Percentiles rank a stretch among this genome's conserved stretches.
These are phyloP conservation scores for Protea cynaroides DNA, from an alignment of 164 flowering plant species.

Conservation along the genomic window DNA sequence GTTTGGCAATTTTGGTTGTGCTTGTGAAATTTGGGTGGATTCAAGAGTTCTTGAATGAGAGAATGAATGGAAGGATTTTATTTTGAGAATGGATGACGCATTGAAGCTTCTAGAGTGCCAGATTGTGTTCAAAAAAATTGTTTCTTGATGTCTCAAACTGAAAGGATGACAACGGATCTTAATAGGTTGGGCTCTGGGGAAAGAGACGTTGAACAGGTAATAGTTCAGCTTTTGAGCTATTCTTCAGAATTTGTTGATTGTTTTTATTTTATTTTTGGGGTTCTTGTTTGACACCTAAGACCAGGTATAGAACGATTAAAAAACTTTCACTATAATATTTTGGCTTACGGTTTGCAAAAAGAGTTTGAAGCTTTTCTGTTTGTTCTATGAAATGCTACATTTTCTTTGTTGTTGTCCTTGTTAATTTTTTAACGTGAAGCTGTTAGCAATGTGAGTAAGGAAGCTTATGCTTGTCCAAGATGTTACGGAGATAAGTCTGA, in stretches of 20 bases:
- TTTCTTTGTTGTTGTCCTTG: background rate
- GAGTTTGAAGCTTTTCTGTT: background rate
- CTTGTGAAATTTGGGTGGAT: conserved; percentile 13
- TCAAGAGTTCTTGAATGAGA: conserved; percentile 10
- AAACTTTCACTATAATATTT: background rate
- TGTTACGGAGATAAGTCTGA: no score
- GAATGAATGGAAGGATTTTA: conserved; percentile 28
- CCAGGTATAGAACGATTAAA: background rate
- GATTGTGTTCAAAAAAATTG: conserved; percentile 10
- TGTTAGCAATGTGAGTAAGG: no score
- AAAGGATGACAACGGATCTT: conserved; percentile 66
- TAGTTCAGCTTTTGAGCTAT: background rate
- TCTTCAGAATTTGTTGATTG: background rate
- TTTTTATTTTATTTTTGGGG: background rate
- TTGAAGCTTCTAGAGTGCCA: conserved; percentile 13
- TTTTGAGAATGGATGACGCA: conserved; percentile 30
- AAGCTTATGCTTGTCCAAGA: no score
- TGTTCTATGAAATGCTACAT: background rate
- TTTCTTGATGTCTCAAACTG: conserved; percentile 37
- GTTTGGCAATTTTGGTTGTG: conserved; percentile 2
- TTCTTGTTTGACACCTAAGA: background rate
- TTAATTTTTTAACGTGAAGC: background rate
- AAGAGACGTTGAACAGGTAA: conserved; percentile 84
- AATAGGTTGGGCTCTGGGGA: conserved; percentile 58
- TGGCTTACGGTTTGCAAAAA: background rate